These are phyloP conservation scores for Trichoderma reesei DNA, from an alignment of 495 filamentous ascomycete species.

Conservation along the genomic window DNA sequence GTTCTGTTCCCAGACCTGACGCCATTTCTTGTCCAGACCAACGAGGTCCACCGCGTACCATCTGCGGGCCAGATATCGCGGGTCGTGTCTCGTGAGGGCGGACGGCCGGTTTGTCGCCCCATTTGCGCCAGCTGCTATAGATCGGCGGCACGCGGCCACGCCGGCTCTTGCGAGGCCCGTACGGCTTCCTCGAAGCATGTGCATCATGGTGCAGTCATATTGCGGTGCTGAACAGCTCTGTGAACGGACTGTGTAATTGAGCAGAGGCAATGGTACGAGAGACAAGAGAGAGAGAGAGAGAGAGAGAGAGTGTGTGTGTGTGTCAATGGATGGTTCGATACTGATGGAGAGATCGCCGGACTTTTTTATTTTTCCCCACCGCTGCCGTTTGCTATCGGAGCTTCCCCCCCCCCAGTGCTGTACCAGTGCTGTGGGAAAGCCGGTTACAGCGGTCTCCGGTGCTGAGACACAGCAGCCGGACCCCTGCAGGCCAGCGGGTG, in stretches of 20 bases:
- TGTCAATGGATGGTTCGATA: background rate
- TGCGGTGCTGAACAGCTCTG: background rate
- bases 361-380: background rate
- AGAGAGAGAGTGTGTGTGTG: constrained; percentile 1
- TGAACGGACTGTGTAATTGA: background rate
- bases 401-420: background rate
- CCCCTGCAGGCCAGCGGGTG: background rate
- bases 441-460: background rate
- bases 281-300: background rate
- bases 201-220: constrained; percentile 18
- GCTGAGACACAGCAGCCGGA: background rate
- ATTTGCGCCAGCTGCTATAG: background rate
- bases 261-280: background rate
- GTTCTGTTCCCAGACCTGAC: constrained; percentile 31
- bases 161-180: constrained; percentile 20
- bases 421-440: background rate
- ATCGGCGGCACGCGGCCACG: constrained; percentile 8
- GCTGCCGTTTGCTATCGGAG: background rate
- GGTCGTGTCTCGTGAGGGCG: background rate
- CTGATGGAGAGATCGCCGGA: background rate
- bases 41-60: constrained; percentile 44
- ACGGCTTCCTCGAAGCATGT: constrained; percentile 20
- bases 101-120: background rate
- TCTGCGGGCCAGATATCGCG: background rate
- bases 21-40: constrained; percentile 70